Conservation (phyloP, 1,284 basidiomycete species). For the Cutaneotrichosporon spelunceum region DNA sequence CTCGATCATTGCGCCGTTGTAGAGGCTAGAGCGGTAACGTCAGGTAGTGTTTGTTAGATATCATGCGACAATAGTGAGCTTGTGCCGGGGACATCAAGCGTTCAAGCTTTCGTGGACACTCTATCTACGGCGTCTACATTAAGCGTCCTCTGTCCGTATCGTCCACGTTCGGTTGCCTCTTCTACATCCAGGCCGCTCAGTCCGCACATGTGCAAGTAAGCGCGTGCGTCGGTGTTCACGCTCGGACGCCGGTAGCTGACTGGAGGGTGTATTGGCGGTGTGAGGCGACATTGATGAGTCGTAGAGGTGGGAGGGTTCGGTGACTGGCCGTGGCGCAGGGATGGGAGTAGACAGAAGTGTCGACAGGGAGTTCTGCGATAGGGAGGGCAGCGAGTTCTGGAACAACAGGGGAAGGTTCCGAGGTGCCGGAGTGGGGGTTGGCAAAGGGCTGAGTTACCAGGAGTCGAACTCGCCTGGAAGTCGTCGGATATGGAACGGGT, state of each 20-base stretch:
- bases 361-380: neutral
- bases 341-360: neutral
- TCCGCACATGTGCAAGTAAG: neutral
- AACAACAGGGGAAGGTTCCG: neutral
- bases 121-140: neutral
- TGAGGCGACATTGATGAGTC: neutral
- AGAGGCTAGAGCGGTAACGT: slow-evolving; percentile 10
- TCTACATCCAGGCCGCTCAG: too few species aligned
- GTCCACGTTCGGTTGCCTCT: neutral
- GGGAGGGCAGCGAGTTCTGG: too few species aligned
- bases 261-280: neutral
- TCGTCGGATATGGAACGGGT: neutral
- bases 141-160: neutral
- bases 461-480: neutral
- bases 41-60: slow-evolving; percentile 6
- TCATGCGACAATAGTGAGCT: slow-evolving; percentile 6
- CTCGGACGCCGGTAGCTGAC: slow-evolving; percentile 5
- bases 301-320: neutral
- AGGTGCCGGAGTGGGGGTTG: neutral
- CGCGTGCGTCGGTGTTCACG: neutral
- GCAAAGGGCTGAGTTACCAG: too few species aligned
- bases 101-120: neutral
- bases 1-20: slow-evolving; percentile 46
- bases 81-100: neutral
- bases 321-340: neutral